Base-by-base conservation (phyloP, 148 eudicot genomes). In the Drosera capensis region DNA sequence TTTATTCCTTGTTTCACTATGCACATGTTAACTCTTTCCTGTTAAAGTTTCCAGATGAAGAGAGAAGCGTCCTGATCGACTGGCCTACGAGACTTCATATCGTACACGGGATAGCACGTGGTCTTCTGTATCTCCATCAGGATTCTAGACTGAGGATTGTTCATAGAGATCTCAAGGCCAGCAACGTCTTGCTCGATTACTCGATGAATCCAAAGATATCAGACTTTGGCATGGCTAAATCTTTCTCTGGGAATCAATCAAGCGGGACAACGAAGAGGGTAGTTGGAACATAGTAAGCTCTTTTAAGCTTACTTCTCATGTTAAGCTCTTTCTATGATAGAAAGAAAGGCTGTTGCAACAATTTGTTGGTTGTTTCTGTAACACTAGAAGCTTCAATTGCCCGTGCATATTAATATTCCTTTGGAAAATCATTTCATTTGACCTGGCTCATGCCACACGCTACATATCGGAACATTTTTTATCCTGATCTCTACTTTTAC, bases 171-270 rank as follows among this genome's bases (percentile, higher is more conserved):
- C n/a, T n/a, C n/a, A n/a, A 75, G 68, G 55, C 68, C 16, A 68
- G 81, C 48, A 75, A 75, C 56, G 64, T 75, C 29, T 43, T 75
- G 24, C 49, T 25, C 4, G 31, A 2, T 15, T 25, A 30, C 13
- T n/a, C 34, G 7, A 28, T 28, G 31, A 28, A 28, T 9, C 31
- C 31, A 28, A 28, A 28, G 9, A 28, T 28, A 4, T 28, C 31
- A 4, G 31, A 9, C 4, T 28, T 28, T 28, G 4, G 31, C 6
- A 28, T 28, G 31, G n/a, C 82, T 15, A 66, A 72, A 23, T 66
- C 66, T 21, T 72, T 65, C 44, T 59, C 49, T 30, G 51, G 9
- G 9, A 28, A 28, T 28, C 6, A 28, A 4, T 28, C 4, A 4
- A 9, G 9, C 6, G 31, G 6, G 9, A 28, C 4, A 9, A 28